These are phyloP conservation scores for Coelastrella sp. DNA, from an alignment of 139 green algal species.

Conservation along the genomic window DNA sequence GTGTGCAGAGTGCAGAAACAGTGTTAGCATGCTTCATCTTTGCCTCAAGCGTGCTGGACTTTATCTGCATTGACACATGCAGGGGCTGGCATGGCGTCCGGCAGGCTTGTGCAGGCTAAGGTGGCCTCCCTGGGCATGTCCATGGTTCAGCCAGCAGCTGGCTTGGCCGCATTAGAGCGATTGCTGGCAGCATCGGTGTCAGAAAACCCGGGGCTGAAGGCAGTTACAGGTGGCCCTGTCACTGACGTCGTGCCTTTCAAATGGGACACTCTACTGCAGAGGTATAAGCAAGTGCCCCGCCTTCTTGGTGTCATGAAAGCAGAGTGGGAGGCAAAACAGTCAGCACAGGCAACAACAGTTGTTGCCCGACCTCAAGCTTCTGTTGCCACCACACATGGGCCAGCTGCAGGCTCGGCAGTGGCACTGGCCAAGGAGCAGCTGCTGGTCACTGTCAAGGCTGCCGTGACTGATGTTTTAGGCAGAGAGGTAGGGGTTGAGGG, in stretches of 20 bases:
- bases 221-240: neutral
- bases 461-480: slow-evolving; percentile 22
- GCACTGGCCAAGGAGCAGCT: neutral
- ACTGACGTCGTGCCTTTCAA: slow-evolving; percentile 74
- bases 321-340: neutral
- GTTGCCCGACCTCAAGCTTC: slow-evolving; percentile 13
- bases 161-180: slow-evolving; percentile 62
- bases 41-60: too few species aligned
- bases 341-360: slow-evolving; percentile 1
- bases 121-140: slow-evolving; percentile 75
- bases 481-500: neutral
- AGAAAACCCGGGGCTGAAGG: neutral
- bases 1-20: too few species aligned
- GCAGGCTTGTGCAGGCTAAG: slow-evolving; percentile 54
- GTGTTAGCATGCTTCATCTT: too few species aligned
- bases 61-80: neutral
- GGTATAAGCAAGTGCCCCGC: slow-evolving; percentile 38
- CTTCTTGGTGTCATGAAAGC: slow-evolving; percentile 37
- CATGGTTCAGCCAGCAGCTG: slow-evolving; percentile 63
- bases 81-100: slow-evolving; percentile 69
- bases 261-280: slow-evolving; percentile 68
- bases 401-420: neutral
- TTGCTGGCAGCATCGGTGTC: slow-evolving; percentile 25
- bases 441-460: neutral
- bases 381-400: neutral